These are phyloP conservation scores for Flaveria sonorensis DNA, from an alignment of 129 eudicot genomes.

Conservation along the genomic window DNA sequence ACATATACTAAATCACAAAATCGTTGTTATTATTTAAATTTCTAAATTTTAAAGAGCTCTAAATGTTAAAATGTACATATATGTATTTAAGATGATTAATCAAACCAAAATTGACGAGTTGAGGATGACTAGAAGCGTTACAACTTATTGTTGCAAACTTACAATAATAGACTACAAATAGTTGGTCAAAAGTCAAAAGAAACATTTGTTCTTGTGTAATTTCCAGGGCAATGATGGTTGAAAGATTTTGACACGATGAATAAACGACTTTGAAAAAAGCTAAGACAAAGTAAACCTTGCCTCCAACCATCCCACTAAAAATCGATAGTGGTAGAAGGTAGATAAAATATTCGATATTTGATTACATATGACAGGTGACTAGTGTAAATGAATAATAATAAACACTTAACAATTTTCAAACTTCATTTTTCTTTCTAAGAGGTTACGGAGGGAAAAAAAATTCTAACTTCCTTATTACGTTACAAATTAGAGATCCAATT, in stretches of 20 bases:
- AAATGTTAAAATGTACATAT: neutral
- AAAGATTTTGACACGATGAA: neutral
- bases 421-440: too few relatives aligned
- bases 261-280: neutral
- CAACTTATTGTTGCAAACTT: neutral
- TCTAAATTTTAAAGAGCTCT: neutral
- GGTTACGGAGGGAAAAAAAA: too few relatives aligned
- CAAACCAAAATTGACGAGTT: neutral
- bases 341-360: too few relatives aligned
- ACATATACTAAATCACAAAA: too few relatives aligned
- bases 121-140: neutral
- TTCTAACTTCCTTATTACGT: too few relatives aligned
- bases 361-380: too few relatives aligned
- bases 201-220: neutral
- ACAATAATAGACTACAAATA: neutral
- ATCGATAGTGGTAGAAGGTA: too few relatives aligned
- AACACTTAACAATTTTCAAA: too few relatives aligned
- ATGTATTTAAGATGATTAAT: neutral
- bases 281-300: conserved; percentile 18
- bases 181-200: conserved; percentile 6
- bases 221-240: conserved; percentile 7
- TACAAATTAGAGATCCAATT: too few relatives aligned
- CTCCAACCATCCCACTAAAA: conserved; percentile 6
- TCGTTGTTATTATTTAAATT: too few relatives aligned
- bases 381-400: too few relatives aligned